phyloP scores from a whole-genome alignment of 345 rosid genomes.

The Hypericum androsaemum region DNA sequence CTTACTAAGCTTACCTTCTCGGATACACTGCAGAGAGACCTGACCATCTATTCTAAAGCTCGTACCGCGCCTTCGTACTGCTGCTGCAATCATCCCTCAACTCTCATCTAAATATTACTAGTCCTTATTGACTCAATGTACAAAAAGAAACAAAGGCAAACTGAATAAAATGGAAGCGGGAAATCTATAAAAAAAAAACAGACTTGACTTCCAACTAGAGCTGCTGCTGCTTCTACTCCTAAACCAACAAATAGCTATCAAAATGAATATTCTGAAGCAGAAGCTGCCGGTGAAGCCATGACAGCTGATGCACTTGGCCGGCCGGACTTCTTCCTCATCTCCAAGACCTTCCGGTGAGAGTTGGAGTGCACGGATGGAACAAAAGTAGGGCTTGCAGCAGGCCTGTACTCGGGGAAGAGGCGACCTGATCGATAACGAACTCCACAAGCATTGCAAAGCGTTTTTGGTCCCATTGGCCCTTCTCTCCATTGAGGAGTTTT shows the following conservation, averaged over 20 bases:
- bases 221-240: slow-evolving; percentile 14
- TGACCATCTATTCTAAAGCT: too few relatives aligned
- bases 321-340: slow-evolving; percentile 54
- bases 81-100: slow-evolving; percentile 13
- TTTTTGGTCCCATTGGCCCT: slow-evolving; percentile 83
- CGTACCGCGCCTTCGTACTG: slow-evolving; percentile 2
- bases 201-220: slow-evolving; percentile 16
- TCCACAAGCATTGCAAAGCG: slow-evolving; percentile 95
- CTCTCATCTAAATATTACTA: slow-evolving; percentile 13
- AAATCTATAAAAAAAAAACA: slow-evolving; percentile 15
- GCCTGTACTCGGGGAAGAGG: slow-evolving; percentile 80
- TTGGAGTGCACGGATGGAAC: slow-evolving; percentile 60
- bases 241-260: slow-evolving; percentile 28
- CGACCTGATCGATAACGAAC: slow-evolving; percentile 86
- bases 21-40: too few relatives aligned
- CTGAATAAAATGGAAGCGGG: slow-evolving; percentile 1
- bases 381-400: slow-evolving; percentile 81
- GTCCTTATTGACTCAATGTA: slow-evolving; percentile 32
- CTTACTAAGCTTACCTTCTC: too few relatives aligned
- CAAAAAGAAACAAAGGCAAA: slow-evolving; percentile 30
- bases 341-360: slow-evolving; percentile 66
- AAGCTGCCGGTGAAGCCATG: slow-evolving; percentile 4
- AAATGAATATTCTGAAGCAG: slow-evolving; percentile 14
- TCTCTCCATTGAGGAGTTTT: slow-evolving; percentile 94
- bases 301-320: background rate